Conservation (phyloP, 805 yeast species). For the Danielia oregonensis region DNA sequence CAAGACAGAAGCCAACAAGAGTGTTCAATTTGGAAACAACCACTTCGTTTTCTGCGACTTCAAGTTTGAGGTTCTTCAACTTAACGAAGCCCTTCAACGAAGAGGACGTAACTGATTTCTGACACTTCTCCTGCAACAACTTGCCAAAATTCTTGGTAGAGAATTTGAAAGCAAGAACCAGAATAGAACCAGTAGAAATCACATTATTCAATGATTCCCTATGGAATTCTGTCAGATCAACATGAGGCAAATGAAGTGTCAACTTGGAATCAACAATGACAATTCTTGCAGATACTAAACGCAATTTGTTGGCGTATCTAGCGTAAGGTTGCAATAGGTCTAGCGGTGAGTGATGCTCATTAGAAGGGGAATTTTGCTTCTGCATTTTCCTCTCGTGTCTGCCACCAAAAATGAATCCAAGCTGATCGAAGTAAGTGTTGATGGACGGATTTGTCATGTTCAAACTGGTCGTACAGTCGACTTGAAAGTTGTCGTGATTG, state of each 20-base stretch:
- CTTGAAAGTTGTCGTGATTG: conserved; percentile 6
- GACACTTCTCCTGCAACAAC: conserved; percentile 4
- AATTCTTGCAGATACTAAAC: conserved; percentile 20
- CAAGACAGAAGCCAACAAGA: conserved; percentile 24
- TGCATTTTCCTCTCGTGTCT: conserved; percentile 2
- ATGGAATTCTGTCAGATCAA: conserved; percentile 6
- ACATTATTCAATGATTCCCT: conserved; percentile 28
- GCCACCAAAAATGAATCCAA: conserved; percentile 14
- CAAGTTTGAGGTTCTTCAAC: conserved; percentile 26
- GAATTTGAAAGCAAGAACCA: conserved; percentile 23
- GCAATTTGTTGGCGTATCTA: conserved; percentile 10
- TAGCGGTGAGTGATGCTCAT: no score
- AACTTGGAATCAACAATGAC: conserved; percentile 29
- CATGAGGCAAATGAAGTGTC: conserved; percentile 28
- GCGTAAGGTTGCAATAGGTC: background rate
- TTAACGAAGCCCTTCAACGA: conserved; percentile 24
- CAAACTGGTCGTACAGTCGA: conserved; percentile 17
- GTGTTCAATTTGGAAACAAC: conserved; percentile 25
- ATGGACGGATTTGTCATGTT: conserved; percentile 33
- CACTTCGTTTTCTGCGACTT: conserved; percentile 30
- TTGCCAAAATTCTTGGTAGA: conserved; percentile 22
- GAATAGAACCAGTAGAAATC: conserved; percentile 19
- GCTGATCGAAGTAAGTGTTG: conserved; percentile 37
- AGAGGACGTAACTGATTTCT: background rate
- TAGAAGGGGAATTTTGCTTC: background rate